Evolutionary conservation across 1,139 yeast genomes (phyloP), one percentile per base, ranked within the genome.

Genomic region (Pneumocystis oryctolagi): DNA sequence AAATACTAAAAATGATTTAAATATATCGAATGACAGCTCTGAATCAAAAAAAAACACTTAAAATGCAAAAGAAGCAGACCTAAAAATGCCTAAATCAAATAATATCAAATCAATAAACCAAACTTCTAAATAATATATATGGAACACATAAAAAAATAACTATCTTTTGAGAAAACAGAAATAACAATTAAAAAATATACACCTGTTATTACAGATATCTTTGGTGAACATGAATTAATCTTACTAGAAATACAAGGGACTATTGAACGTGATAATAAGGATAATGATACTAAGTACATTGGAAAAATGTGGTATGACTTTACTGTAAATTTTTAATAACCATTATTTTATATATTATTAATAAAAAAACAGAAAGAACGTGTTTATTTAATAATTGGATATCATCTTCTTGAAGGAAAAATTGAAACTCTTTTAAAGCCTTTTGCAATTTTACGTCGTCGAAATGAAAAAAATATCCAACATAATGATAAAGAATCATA

Each of bases 401-500:
- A 63, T 61, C 65, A 63, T 37, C 58, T 55, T 58, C 60, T 63
- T 62, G 63, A 61, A 42, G 65, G 65, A 47, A 61, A 59, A 34
- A 47, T 63, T n/a, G 60, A 61, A 39, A 56, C 58, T 35, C 60
- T 63, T 18, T 59, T 60, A 59, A 53, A 53, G 31, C 65, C 65
- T 25, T 63, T 63, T 39, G 65, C 65, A 60, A 63, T 63, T 20
- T 61, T 63, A 6, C 30, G 59, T 6, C 34, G 60, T 32, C 58
- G 40, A 34, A 18, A 9, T 25, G 39, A 60, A 25, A 20, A n/a
- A 18, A 61, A 20, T 40, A 55, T 47, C 6, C 47, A 53, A 42
- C 34, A 9, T 20, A 28, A 28, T n/a, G 58, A 55, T 5, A 58
- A 61, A 14, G 39, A 59, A 30, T 47, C 31, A 5, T 25, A 47